Evolutionary conservation across 768 basidiomycete genomes (phyloP), one percentile per base, ranked within the genome.

Genomic region (Coprinopsis marcescibilis): DNA sequence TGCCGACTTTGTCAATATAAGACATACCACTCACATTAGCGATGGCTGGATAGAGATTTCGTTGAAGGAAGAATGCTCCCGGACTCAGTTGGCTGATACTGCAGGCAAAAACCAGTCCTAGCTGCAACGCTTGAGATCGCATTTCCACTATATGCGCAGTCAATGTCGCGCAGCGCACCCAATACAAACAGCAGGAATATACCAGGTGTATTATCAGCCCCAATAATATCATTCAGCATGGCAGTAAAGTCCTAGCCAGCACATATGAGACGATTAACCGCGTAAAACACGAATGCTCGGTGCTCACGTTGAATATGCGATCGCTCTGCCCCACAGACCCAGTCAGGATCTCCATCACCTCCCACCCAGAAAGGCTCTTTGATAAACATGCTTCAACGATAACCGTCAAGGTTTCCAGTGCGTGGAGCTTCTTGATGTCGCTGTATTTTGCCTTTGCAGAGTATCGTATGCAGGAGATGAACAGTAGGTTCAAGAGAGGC

Each of bases 291-390:
- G n/a, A 26, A 21, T 23, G 42, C 13, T 20, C 37, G 26, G 32
- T 21, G 52, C 57, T 19, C 34, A 69, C 82, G 64, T 71, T 76
- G 60, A 86, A 85, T 10, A 78, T 66, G 14, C 49, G 52, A 57
- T 85, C 83, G 43, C 81, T 82, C 43, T 74, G 66, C 10, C 61
- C 65, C 3, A 82, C 78, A 34, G 75, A 76, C 12, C 80, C 80
- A 2, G 80, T 81, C 35, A 85, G 72, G 19, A 83, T 59, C 32
- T 84, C 77, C 83, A 86, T 86, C 5, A 79, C 71, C 55, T 86
- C 84, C 81, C 80, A 85, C 24, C 85, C 84, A 3, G 77, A 71
- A 1, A 78, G 59, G 45, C 76, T 74, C 62, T 85, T 85, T 29
- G 65, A 65, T 43, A 85, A 64, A 14, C 82, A 57, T 44, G 66